Conservation (phyloP, 345 rosid genomes). For the Eucalyptus urophylla region DNA sequence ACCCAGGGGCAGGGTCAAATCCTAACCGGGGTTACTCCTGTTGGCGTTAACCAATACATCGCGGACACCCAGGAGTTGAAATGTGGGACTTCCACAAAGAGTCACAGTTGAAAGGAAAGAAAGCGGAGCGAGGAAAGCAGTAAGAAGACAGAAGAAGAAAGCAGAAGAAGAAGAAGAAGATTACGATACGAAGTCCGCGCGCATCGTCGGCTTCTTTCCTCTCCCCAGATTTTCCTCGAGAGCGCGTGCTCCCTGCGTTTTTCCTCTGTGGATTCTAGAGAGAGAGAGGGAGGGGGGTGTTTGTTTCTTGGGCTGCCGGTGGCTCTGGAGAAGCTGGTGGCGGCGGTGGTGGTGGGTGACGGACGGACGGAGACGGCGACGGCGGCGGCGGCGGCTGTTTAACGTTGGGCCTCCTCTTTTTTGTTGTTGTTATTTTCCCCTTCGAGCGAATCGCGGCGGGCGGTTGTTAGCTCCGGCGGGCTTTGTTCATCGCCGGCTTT, state of each 20-base stretch:
- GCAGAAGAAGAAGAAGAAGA: neutral
- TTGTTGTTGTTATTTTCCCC: too few species aligned
- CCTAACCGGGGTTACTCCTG: constrained; percentile 17
- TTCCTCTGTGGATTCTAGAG: neutral
- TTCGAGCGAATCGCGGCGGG: neutral
- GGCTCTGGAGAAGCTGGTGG: neutral
- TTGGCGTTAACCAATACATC: constrained; percentile 9
- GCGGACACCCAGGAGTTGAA: neutral
- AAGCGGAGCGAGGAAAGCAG: neutral
- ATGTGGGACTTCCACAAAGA: neutral
- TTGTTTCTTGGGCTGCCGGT: neutral
- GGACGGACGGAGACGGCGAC: neutral
- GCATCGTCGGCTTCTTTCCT: neutral
- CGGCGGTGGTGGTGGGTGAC: neutral
- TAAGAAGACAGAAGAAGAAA: neutral
- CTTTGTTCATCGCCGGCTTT: neutral
- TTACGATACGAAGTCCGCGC: neutral
- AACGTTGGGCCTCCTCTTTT: neutral
- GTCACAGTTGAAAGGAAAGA: neutral
- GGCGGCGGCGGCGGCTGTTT: neutral
- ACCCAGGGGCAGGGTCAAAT: constrained; percentile 1
- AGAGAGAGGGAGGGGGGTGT: neutral
- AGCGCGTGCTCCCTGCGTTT: neutral
- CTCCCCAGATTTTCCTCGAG: neutral
- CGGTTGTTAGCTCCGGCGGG: neutral